Base-by-base conservation (phyloP, 345 rosid species). In the Ricinus communis region DNA sequence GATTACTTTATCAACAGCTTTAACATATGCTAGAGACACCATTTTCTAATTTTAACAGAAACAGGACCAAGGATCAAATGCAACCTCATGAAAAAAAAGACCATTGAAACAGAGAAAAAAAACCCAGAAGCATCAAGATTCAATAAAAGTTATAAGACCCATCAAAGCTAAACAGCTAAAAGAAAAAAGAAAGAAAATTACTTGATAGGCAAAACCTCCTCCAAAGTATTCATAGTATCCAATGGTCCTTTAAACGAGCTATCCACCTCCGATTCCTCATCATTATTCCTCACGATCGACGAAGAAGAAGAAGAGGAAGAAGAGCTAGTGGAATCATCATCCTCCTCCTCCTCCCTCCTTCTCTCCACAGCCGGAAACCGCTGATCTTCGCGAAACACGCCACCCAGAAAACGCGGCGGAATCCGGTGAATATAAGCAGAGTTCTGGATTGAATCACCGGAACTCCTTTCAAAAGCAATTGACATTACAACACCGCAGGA, bases 191-290 rank as follows among this genome's bases (percentile, higher is more conserved):
- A 66, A 71, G 24, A 55, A 18, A 31, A 68, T 61, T 68, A 74
- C 78, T 60, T 76, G 71, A 73, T 54, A 3, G 87, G 89, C 70
- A 81, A 68, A 66, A 59, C 78, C 50, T 75, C 82, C 72, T 83
- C 80, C 51, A 83, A 62, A 62, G 55, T 74, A 66, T 69, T 76
- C 77, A 81, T 65, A 43, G 78, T 71, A 59, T 77, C 85, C 56
- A 83, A 60, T 15, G 85, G 82, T 21, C 82, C 82, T 43, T 81
- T 81, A 66, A 8, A 71, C 25, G 68, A 62, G 79, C 86, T 81
- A 80, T 69, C 76, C 27, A 58, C 79, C 55, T 83, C 85, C 1
- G 58, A 41, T 8, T 71, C 80, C 41, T 66, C 78, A 25, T 74
- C 81, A 52, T 79, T 82, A n/a, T 62, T 51, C 55, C 57, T 51